Percentiles rank a stretch among this genome's conserved stretches.
These are phyloP conservation scores for Penicillium aurantiogriseum DNA, from an alignment of 2,329 filamentous ascomycete genomes.

Conservation along the genomic window DNA sequence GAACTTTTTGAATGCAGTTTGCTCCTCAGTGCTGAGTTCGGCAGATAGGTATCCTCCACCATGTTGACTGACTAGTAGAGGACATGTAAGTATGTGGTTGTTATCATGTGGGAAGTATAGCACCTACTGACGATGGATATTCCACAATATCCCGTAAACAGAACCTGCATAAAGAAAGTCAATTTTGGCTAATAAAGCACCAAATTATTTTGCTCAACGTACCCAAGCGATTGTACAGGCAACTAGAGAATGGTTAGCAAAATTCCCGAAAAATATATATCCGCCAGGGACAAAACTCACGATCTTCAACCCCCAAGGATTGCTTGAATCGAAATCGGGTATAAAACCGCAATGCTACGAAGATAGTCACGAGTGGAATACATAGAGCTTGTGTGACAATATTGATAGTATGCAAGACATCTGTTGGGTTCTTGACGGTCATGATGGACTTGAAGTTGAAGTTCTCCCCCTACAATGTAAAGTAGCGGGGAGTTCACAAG, in stretches of 20 bases:
- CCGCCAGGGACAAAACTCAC: conserved; percentile 22
- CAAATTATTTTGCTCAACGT: not conserved
- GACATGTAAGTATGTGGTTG: not conserved
- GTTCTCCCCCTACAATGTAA: not conserved
- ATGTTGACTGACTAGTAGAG: conserved; percentile 29
- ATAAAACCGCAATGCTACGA: conserved; percentile 33
- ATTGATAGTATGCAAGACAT: conserved; percentile 34
- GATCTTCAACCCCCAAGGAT: conserved; percentile 34
- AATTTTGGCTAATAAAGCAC: not conserved
- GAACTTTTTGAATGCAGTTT: conserved; percentile 32
- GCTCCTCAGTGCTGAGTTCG: conserved; percentile 23
- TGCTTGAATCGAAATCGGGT: conserved; percentile 34
- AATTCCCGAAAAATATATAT: not conserved
- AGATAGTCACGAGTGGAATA: conserved; percentile 34
- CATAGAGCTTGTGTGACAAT: conserved; percentile 38
- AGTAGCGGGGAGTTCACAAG: not conserved
- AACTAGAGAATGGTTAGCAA: conserved; percentile 19
- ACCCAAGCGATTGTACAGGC: conserved; percentile 21
- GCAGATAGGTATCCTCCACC: conserved; percentile 38
- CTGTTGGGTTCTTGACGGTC: conserved; percentile 23
- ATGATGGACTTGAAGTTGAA: conserved; percentile 14
- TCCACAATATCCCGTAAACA: conserved; percentile 38
- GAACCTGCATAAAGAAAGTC: conserved; percentile 12
- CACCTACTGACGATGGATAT: conserved; percentile 29
- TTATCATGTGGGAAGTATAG: not conserved